Base-by-base conservation (phyloP, 23 red algal genomes). In the Agarophyton chilense region DNA sequence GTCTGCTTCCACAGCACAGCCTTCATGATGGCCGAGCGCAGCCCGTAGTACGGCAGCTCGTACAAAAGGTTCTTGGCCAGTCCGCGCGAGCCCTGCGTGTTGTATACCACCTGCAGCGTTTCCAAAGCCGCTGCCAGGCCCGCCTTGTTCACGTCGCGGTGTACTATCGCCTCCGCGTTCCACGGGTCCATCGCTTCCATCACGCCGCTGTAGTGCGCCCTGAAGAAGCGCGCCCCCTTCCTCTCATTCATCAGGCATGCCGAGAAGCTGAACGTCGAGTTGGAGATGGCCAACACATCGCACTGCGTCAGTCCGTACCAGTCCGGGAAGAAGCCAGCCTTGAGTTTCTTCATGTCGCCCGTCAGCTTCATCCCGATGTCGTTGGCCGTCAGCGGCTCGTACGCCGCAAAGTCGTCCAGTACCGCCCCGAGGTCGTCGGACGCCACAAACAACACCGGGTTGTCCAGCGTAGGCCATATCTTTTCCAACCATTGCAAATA, bases 391-490 rank as follows among this genome's bases (percentile, higher is more conserved):
- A 96, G 43, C n/a, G 97, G 97, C 58, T 81, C 67, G 84, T 92
- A 99, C 42, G 66, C 89, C 22, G 88, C 92, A 87, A 99, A 99
- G 68, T 96, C 97, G 26, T 84, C 75, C 39, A 96, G 36, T 13
- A 99, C 97, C 4, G 90, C 73, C 1, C 94, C 84, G 38, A 99
- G 35, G 40, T 99, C 97, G 58, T 99, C 97, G 5, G 89, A 94
- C 16, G 97, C 97, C 21, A 99, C 92, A 46, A 96, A 96, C 52
- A 99, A 50, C n/a, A 99, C 83, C n/a, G 97, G 97, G 77, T 99
- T 99, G 5, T 95, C 89, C 24, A 99, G 75, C 74, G 90, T 89
- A 10, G 94, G 84, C 97, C 97, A 99, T 13, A 99, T 94, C 24
- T 93, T 47, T 4, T 68, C 90, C n/a, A 99, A 90, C 93, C 93